phyloP scores from a whole-genome alignment of 441 rosid species.

The Iberis amara region DNA sequence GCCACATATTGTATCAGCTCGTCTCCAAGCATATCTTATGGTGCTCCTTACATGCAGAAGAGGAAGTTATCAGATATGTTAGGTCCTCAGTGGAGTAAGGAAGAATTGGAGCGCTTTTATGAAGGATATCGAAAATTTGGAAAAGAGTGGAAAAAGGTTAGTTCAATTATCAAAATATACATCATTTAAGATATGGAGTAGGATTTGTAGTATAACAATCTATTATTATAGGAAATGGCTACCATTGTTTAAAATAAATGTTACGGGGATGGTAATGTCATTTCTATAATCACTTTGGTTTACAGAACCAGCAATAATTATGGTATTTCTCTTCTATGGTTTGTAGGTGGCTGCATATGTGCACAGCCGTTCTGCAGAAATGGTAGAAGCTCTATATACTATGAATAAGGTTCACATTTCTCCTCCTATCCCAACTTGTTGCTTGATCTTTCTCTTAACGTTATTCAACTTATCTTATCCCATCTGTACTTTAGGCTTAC shows the following conservation, averaged over 20 bases:
- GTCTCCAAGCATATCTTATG: constrained; percentile 21
- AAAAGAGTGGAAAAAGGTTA: constrained; percentile 64
- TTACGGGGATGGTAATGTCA: constrained; percentile 7
- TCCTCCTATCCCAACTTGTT: constrained; percentile 6
- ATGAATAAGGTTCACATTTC: constrained; percentile 50
- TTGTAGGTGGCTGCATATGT: constrained; percentile 46
- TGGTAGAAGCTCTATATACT: constrained; percentile 56
- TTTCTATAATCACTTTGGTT: constrained; percentile 15
- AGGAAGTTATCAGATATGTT: constrained; percentile 57
- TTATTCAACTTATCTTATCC: constrained; percentile 14
- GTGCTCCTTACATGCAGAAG: constrained; percentile 39
- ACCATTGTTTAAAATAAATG: constrained; percentile 7
- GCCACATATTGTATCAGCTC: constrained; percentile 3
- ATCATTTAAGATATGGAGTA: neutral
- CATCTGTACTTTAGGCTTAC: constrained; percentile 45
- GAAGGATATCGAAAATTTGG: constrained; percentile 57
- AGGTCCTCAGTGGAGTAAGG: constrained; percentile 67
- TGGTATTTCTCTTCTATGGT: constrained; percentile 21
- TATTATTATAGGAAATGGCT: constrained; percentile 1
- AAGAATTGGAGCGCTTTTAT: constrained; percentile 57
- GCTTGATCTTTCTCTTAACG: constrained; percentile 3
- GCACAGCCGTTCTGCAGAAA: constrained; percentile 44
- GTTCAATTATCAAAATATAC: constrained; percentile 16
- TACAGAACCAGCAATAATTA: constrained; percentile 13
- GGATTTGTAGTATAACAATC: constrained; percentile 6